phyloP scores from a whole-genome alignment of 306 rosid species.

The Betula pendula region DNA sequence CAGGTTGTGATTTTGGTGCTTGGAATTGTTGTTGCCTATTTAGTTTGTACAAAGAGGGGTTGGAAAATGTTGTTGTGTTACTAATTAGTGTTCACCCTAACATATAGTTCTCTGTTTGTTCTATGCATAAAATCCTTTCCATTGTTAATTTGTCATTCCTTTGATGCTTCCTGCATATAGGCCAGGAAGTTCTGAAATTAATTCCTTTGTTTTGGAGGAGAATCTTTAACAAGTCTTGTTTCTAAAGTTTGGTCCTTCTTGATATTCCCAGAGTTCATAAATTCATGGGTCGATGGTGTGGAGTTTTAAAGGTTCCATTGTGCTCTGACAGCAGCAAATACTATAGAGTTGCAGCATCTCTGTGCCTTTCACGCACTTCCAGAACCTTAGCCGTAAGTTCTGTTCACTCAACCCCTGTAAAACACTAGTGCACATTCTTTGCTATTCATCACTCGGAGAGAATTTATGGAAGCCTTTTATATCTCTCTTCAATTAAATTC shows the following conservation, averaged over 20 bases:
- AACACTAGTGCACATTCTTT: neutral
- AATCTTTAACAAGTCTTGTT: neutral
- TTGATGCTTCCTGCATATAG: neutral
- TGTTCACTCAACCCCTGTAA: conserved; percentile 8
- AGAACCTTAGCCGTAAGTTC: conserved; percentile 50
- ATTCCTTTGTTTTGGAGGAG: neutral
- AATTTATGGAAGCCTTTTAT: neutral
- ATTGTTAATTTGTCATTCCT: neutral
- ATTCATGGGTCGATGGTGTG: conserved; percentile 79
- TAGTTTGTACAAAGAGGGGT: neutral
- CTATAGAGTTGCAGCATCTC: conserved; percentile 76
- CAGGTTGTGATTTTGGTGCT: neutral
- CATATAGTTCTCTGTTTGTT: neutral
- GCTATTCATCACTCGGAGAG: neutral
- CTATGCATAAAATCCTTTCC: neutral
- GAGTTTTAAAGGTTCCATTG: conserved; percentile 72
- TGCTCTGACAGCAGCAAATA: conserved; percentile 32
- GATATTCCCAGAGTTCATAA: neutral
- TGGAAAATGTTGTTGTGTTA: neutral
- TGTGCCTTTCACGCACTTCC: conserved; percentile 62
- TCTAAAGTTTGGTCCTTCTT: neutral
- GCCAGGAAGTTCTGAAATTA: neutral
- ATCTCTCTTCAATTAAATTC: neutral
- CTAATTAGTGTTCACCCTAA: neutral
- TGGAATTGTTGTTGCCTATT: neutral